These are phyloP conservation scores for Pugionium cornutum DNA, from an alignment of 345 rosid species.

Conservation along the genomic window DNA sequence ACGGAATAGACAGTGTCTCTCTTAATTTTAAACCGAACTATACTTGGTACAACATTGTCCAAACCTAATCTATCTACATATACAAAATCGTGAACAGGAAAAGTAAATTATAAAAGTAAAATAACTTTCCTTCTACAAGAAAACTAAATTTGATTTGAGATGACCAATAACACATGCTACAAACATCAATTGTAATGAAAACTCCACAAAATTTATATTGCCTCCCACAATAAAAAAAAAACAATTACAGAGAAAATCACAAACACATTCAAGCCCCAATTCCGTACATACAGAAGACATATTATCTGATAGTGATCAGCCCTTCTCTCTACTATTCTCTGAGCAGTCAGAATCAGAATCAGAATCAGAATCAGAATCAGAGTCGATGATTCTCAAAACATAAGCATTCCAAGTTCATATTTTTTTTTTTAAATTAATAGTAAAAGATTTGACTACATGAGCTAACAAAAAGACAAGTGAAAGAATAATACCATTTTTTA, in stretches of 20 bases:
- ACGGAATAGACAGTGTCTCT: too few relatives aligned
- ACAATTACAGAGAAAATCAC: neutral
- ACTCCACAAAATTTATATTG: neutral
- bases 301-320: too few relatives aligned
- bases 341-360: constrained; percentile 33
- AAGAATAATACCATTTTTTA: constrained; percentile 29
- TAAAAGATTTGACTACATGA: constrained; percentile 19
- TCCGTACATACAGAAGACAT: too few relatives aligned
- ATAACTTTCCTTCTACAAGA: neutral
- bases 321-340: neutral
- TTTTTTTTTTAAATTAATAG: constrained; percentile 12
- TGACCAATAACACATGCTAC: neutral
- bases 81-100: too few relatives aligned
- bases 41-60: too few relatives aligned
- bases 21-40: too few relatives aligned
- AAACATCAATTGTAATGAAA: neutral
- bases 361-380: neutral
- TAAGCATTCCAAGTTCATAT: constrained; percentile 16
- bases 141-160: neutral
- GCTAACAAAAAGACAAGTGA: constrained; percentile 9
- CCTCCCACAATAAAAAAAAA: neutral
- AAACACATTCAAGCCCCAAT: neutral
- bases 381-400: constrained; percentile 5
- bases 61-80: too few relatives aligned
- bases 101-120: too few relatives aligned